Evolutionary conservation across 2,329 filamentous ascomycete genomes (phyloP), one percentile per base, ranked within the genome.

Genomic region (Paracorniculantispora psalliotae): DNA sequence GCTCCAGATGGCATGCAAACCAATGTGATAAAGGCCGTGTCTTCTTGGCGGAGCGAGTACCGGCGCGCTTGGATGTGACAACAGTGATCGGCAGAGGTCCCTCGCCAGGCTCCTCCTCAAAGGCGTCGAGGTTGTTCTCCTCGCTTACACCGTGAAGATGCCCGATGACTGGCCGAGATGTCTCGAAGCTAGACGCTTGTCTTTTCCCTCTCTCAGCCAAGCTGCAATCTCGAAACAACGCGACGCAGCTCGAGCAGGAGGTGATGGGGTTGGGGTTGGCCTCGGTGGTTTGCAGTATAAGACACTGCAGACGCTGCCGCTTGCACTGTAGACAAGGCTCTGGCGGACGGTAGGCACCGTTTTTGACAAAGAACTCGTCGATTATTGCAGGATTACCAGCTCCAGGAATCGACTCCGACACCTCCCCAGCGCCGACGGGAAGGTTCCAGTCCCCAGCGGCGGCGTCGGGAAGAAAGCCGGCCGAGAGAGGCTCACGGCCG

Each of bases 241-340:
- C 79, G 4, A 78, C 79, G 59, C 79, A 81, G 61, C 76, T 80
- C 3, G 79, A 79, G 62, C 79, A 81, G 0, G 78, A 73, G 6
- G 68, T 69, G 52, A 76, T 69, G 2, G 78, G 79, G 57, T 81
- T 81, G 0, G 79, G 79, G 59, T 81, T 81, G 25, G 71, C 77
- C 0, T 69, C 43, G 0, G 75, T 75, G 0, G 77, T 80, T 33
- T 78, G 73, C 10, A 81, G 67, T 23, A 80, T 77, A 12, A 81
- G 68, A 57, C 79, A 81, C 57, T 81, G 77, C 9, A 81, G 67
- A 2, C 77, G 74, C 43, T 75, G 70, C 3, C 69, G 71, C 48
- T 70, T 71, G 63, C 79, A 81, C 62, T 80, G 71, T 33, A 63
- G 66, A 63, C 79, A 81, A 2, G 79, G 76, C 17, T 66, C 65